These are phyloP conservation scores for Termitomyces sp. DNA, from an alignment of 768 basidiomycete genomes.

Conservation along the genomic window DNA sequence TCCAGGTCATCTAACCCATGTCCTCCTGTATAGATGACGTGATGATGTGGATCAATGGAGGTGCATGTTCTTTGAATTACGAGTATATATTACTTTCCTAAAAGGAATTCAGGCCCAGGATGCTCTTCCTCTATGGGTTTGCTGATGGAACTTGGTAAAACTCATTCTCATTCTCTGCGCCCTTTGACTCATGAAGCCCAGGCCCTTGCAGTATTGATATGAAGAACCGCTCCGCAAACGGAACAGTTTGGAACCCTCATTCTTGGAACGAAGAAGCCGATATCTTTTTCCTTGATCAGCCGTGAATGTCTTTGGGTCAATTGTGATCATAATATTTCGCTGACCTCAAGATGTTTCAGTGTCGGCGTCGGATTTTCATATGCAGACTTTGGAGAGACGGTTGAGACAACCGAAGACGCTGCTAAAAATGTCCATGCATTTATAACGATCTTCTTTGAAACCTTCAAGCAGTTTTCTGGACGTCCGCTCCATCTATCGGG, in stretches of 20 bases:
- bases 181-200: slow-evolving; percentile 1
- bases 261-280: slow-evolving; percentile 65
- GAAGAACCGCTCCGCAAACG: slow-evolving; percentile 46
- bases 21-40: slow-evolving; percentile 44
- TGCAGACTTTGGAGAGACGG: slow-evolving; percentile 60
- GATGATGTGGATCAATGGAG: slow-evolving; percentile 71
- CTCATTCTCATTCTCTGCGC: slow-evolving; percentile 9
- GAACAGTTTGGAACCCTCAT: slow-evolving; percentile 58
- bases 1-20: slow-evolving; percentile 9
- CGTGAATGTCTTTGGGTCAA: slow-evolving; percentile 19
- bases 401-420: slow-evolving; percentile 77
- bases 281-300: slow-evolving; percentile 71
- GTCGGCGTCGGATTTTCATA: slow-evolving; percentile 72
- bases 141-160: slow-evolving; percentile 67
- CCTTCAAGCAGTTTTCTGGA: slow-evolving; percentile 67
- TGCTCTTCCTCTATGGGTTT: slow-evolving; percentile 53
- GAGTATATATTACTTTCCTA: background rate
- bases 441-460: slow-evolving; percentile 74
- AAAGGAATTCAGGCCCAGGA: slow-evolving; percentile 41
- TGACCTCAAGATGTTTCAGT: slow-evolving; percentile 21
- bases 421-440: slow-evolving; percentile 73
- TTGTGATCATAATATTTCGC: too few relatives aligned
- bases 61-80: slow-evolving; percentile 12
- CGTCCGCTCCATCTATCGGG: slow-evolving; percentile 69
- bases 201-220: slow-evolving; percentile 50